Conservation (phyloP, 805 yeast species). For the Sungouiella blattae region DNA sequence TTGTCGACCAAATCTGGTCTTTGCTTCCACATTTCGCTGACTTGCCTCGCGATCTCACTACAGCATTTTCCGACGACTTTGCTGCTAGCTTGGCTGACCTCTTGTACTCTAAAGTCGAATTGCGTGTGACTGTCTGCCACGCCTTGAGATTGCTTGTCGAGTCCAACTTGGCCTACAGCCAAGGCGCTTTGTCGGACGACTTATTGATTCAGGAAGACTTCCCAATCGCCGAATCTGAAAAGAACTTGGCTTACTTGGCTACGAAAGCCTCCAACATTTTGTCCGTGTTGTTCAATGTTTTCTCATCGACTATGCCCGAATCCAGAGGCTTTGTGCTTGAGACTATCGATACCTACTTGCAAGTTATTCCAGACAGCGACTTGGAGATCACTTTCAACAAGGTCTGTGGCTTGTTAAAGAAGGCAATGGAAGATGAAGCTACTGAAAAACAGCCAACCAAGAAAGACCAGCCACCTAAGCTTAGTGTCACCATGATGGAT, state of each 20-base stretch:
- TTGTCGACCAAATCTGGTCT: conserved; percentile 90
- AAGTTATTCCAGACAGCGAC: conserved; percentile 64
- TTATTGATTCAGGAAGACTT: conserved; percentile 57
- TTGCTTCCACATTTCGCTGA: conserved; percentile 86
- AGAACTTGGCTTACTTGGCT: conserved; percentile 61
- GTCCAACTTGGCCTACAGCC: conserved; percentile 61
- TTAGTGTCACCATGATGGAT: conserved; percentile 87
- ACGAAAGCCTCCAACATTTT: conserved; percentile 69
- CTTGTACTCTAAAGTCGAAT: conserved; percentile 68
- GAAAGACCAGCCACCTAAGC: conserved; percentile 40
- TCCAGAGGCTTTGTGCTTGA: conserved; percentile 82
- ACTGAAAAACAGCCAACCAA: conserved; percentile 29
- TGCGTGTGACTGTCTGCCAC: conserved; percentile 81
- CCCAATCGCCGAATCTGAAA: conserved; percentile 51
- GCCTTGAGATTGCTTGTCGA: conserved; percentile 75
- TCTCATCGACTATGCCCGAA: conserved; percentile 82
- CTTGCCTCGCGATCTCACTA: conserved; percentile 69
- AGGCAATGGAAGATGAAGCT: conserved; percentile 53
- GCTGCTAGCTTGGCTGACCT: conserved; percentile 73
- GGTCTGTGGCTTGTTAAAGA: conserved; percentile 74
- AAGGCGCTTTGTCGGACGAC: conserved; percentile 56
- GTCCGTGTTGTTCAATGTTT: conserved; percentile 88
- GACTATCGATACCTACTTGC: conserved; percentile 76
- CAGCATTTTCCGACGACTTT: conserved; percentile 67
- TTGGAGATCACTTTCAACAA: conserved; percentile 76